These are phyloP conservation scores for Salvia hispanica DNA, from an alignment of 257 asterid genomes.

Conservation along the genomic window DNA sequence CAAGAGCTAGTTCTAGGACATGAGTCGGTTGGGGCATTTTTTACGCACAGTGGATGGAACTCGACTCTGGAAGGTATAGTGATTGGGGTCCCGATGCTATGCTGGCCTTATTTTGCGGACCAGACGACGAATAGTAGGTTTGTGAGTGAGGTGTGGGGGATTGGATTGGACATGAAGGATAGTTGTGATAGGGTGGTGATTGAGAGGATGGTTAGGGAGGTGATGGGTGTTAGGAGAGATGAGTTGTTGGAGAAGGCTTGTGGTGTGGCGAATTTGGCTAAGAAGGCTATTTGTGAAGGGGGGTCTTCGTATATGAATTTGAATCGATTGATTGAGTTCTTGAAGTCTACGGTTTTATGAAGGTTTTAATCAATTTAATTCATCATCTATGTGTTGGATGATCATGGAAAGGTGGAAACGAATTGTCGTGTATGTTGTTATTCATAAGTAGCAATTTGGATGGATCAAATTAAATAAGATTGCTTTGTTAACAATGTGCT, in stretches of 20 bases:
- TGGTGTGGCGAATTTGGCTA: constrained; percentile 40
- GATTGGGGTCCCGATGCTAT: constrained; percentile 35
- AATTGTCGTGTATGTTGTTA: too few species aligned
- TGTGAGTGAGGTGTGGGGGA: constrained; percentile 59
- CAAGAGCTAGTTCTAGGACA: constrained; percentile 54
- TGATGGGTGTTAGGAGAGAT: constrained; percentile 46
- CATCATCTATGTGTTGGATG: too few species aligned
- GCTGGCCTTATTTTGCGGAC: constrained; percentile 46
- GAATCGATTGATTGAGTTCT: constrained; percentile 25
- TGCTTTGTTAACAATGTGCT: too few species aligned
- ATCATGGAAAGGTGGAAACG: too few species aligned
- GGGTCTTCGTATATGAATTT: constrained; percentile 44
- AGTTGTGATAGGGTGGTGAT: constrained; percentile 40
- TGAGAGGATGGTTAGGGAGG: constrained; percentile 44
- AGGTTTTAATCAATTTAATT: neutral
- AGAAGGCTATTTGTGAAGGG: constrained; percentile 39
- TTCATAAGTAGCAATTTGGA: too few species aligned
- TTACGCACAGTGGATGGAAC: constrained; percentile 52
- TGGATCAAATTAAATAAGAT: too few species aligned
- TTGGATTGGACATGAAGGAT: constrained; percentile 66
- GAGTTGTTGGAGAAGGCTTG: constrained; percentile 40
- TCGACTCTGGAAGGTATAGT: constrained; percentile 36
- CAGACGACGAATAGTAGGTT: constrained; percentile 52
- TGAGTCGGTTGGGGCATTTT: constrained; percentile 42
- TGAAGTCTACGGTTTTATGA: constrained; percentile 24